Evolutionary conservation across 2,329 filamentous ascomycete species (phyloP).

Genomic region (Amesomyces nigricolor): DNA sequence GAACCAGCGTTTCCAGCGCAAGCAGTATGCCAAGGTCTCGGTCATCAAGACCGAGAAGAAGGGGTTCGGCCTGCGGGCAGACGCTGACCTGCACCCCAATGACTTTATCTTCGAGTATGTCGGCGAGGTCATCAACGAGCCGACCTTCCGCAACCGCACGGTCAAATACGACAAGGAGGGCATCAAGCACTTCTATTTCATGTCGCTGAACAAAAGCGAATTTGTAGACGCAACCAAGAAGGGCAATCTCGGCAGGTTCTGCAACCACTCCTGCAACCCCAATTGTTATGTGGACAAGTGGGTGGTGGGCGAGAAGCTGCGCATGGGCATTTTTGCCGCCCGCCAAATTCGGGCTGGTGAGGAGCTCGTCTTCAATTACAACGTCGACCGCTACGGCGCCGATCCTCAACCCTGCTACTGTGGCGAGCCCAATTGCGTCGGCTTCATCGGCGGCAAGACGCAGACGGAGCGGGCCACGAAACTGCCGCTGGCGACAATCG

Average conservation of each 20-base stretch:
- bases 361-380: slow-evolving; percentile 98
- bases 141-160: slow-evolving; percentile 83
- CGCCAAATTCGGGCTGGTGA: slow-evolving; percentile 81
- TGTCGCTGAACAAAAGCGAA: slow-evolving; percentile 93
- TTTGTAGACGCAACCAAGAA: slow-evolving; percentile 98
- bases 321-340: slow-evolving; percentile 97
- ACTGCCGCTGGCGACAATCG: slow-evolving; percentile 79
- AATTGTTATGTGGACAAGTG: slow-evolving; percentile 99
- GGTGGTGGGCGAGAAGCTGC: slow-evolving; percentile 94
- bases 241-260: slow-evolving; percentile 92
- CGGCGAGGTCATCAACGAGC: slow-evolving; percentile 94
- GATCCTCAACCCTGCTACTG: slow-evolving; percentile 97
- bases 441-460: slow-evolving; percentile 95
- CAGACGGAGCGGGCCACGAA: slow-evolving; percentile 95
- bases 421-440: slow-evolving; percentile 87
- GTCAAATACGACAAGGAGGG: slow-evolving; percentile 90
- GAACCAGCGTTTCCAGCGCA: slow-evolving; percentile 90
- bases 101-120: slow-evolving; percentile 99
- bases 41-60: slow-evolving; percentile 99
- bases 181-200: slow-evolving; percentile 99
- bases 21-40: slow-evolving; percentile 82
- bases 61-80: slow-evolving; percentile 82
- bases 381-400: slow-evolving; percentile 94
- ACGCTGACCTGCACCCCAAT: slow-evolving; percentile 68
- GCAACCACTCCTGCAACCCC: slow-evolving; percentile 97